Percentiles rank a stretch among this genome's conserved stretches.
Evolutionary conservation across 345 rosid genomes (phyloP).

Genomic region (Syzygium aromaticum): DNA sequence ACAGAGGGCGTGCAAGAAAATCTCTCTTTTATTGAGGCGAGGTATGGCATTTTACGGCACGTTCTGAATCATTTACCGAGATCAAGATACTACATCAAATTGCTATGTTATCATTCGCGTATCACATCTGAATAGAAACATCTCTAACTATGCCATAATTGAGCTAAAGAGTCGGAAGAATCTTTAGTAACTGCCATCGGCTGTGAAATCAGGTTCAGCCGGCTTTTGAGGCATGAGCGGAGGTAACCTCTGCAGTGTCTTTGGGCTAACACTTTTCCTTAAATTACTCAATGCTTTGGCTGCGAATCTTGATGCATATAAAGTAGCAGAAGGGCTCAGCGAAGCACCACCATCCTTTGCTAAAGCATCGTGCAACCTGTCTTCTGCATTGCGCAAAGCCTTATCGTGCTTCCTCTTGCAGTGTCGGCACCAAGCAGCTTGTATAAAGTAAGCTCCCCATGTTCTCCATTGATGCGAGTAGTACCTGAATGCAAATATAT

Average conservation of each 20-base stretch:
- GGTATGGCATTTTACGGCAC: too few species aligned
- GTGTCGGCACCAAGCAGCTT: constrained; percentile 64
- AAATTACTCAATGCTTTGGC: too few species aligned
- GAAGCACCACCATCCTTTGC: constrained; percentile 14
- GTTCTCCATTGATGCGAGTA: too few species aligned
- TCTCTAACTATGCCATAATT: too few species aligned
- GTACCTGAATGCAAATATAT: too few species aligned
- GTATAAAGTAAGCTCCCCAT: constrained; percentile 66
- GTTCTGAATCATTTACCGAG: too few species aligned
- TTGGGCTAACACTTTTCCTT: too few species aligned
- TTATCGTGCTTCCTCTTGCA: constrained; percentile 38
- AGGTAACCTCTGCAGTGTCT: too few species aligned
- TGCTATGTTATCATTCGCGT: background rate
- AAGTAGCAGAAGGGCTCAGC: constrained; percentile 35
- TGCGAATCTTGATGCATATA: constrained; percentile 35
- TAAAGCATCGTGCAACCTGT: constrained; percentile 23
- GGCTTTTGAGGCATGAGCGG: constrained; percentile 52
- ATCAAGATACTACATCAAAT: background rate
- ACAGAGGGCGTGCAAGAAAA: too few species aligned
- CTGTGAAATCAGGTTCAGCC: constrained; percentile 54
- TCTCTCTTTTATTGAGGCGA: too few species aligned
- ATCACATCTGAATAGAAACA: background rate
- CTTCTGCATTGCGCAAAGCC: constrained; percentile 39
- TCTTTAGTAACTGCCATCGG: background rate
- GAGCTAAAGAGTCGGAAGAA: too few species aligned